phyloP scores from a whole-genome alignment of 768 basidiomycete species.

The Candolleomyces aberdarensis region DNA sequence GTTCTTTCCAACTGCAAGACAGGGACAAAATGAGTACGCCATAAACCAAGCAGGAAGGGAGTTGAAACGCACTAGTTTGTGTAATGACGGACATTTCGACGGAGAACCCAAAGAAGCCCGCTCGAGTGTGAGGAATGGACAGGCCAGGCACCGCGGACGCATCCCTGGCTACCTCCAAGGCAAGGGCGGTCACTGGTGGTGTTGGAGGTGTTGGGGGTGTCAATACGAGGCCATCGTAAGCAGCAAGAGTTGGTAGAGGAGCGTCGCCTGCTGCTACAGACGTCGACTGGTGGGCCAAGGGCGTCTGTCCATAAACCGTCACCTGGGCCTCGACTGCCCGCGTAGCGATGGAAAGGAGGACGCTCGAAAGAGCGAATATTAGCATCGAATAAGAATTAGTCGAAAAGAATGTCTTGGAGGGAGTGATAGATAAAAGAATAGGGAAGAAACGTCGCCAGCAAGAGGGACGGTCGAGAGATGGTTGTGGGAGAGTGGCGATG shows the following conservation, averaged over 20 bases:
- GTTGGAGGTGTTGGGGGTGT: slow-evolving; percentile 49
- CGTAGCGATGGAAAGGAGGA: background rate
- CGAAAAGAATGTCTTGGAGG: no score
- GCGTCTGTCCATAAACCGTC: slow-evolving; percentile 31
- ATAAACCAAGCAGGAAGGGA: background rate
- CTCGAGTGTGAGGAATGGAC: slow-evolving; percentile 6
- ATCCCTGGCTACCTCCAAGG: slow-evolving; percentile 36
- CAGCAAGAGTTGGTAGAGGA: slow-evolving; percentile 32
- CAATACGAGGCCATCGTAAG: slow-evolving; percentile 51
- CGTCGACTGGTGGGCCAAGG: slow-evolving; percentile 18
- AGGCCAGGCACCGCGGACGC: slow-evolving; percentile 25
- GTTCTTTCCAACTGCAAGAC: slow-evolving; percentile 44
- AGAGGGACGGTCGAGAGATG: no score
- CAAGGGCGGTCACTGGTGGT: slow-evolving; percentile 34
- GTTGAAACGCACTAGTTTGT: slow-evolving; percentile 44
- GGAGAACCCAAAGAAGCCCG: slow-evolving; percentile 47
- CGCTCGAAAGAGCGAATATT: background rate
- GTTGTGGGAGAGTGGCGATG: no score
- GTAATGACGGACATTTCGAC: slow-evolving; percentile 62
- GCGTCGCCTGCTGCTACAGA: slow-evolving; percentile 2
- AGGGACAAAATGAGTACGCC: background rate
- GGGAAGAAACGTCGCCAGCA: no score
- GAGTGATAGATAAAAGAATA: no score
- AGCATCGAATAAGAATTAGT: background rate
- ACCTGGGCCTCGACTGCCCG: slow-evolving; percentile 12